Evolutionary conservation across 495 filamentous ascomycete species (phyloP), one percentile per base, ranked within the genome.

Genomic region (Cercophora sp.): DNA sequence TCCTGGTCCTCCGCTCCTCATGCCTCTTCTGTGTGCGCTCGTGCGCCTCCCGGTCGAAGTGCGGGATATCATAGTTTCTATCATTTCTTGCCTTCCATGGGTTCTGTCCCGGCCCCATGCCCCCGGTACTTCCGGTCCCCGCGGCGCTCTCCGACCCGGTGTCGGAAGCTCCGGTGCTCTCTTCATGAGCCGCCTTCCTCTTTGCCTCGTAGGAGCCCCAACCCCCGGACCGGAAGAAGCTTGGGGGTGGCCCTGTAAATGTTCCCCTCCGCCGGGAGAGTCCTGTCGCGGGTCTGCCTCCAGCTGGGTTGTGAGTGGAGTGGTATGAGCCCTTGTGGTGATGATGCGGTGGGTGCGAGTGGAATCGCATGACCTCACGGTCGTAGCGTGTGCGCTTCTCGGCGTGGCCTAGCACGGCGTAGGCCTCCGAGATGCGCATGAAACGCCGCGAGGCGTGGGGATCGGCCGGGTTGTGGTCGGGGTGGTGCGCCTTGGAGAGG

Each of bases 401-500:
- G 35, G 83, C 70, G 63, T 84, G 81, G 42, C 80, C 76, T 37
- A 98, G 88, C 36, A 85, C 66, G 42, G 85, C 76, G 78, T 97
- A 96, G 61, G 93, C 92, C 65, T 91, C 85, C 67, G 80, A 85
- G 65, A 98, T 87, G 54, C 79, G 73, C 70, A 91, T 81, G 80
- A 98, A 98, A 65, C 86, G 88, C 27, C 76, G 62, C 18, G 84
- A 72, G 51, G 93, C 88, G 54, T 75, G 65, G 1, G 87, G 85
- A 72, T 95, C 85, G 53, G 71, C 42, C 51, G 78, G 88, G 77
- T 97, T 93, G 70, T 79, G 85, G 80, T 98, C 93, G 11, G 93
- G 93, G 75, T 98, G 93, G 81, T 96, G 87, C 44, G 73, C 69
- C 71, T 96, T 93, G 70, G 90, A 96, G 66, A 98, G 87, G 58